Evolutionary conservation across 345 rosid genomes (phyloP).

Genomic region (Lepidium didymum): DNA sequence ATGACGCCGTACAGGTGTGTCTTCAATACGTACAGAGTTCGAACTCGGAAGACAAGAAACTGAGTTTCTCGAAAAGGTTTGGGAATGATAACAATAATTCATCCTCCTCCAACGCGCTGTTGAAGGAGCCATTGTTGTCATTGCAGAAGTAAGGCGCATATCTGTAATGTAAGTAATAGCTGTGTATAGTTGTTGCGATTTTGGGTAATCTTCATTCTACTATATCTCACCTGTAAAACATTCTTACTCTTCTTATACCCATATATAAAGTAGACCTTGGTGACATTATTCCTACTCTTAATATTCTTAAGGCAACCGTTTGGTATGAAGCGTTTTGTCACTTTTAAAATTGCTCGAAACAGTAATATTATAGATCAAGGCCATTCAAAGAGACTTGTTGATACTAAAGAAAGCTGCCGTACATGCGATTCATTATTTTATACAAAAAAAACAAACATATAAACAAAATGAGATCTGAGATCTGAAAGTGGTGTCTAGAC

Average conservation of each 20-base stretch:
- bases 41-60: conserved; percentile 29
- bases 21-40: conserved; percentile 63
- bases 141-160: not conserved
- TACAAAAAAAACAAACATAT: conserved; percentile 18
- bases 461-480: conserved; percentile 17
- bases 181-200: conserved; percentile 18
- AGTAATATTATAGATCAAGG: not conserved
- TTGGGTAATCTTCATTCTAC: not conserved
- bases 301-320: not conserved
- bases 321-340: not conserved
- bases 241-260: not conserved
- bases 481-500: conserved; percentile 15
- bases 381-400: conserved; percentile 13
- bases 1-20: conserved; percentile 95
- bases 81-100: conserved; percentile 34
- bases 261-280: not conserved
- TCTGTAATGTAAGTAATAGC: conserved; percentile 8
- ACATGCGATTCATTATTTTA: conserved; percentile 24
- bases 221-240: not conserved
- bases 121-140: conserved; percentile 59
- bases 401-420: conserved; percentile 7
- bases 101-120: conserved; percentile 40
- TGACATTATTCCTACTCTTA: not conserved
- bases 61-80: conserved; percentile 42
- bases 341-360: not conserved